Evolutionary conservation across 768 basidiomycete species (phyloP).

Genomic region (Auriscalpium microsporum): DNA sequence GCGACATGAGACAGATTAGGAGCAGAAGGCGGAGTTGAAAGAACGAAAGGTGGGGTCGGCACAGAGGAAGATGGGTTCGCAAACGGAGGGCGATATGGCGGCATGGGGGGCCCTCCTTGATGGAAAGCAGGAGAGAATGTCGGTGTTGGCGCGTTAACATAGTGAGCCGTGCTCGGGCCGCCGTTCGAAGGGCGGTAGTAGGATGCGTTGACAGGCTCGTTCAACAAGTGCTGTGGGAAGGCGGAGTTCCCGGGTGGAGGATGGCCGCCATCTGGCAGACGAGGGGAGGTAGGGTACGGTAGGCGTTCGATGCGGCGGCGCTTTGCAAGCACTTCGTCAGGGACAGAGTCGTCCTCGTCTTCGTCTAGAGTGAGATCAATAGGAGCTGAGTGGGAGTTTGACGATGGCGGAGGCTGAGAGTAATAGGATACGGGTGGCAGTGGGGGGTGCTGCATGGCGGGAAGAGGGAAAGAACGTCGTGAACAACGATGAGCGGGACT

Average conservation of each 20-base stretch:
- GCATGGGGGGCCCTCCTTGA: background rate
- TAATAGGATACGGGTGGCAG: background rate
- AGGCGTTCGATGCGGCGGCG: conserved; percentile 7
- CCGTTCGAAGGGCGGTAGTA: background rate
- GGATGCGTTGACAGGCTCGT: background rate
- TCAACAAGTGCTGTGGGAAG: too few species aligned
- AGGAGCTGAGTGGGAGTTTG: conserved; percentile 38
- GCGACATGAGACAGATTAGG: background rate
- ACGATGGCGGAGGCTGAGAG: conserved; percentile 16
- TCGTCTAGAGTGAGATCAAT: conserved; percentile 72
- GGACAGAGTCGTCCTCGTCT: conserved; percentile 38
- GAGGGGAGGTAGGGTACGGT: too few species aligned
- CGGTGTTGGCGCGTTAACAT: background rate
- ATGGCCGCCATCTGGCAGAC: too few species aligned
- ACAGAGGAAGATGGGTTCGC: conserved; percentile 30
- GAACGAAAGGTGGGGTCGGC: conserved; percentile 24
- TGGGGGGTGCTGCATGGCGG: conserved; percentile 3
- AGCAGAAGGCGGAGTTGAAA: background rate
- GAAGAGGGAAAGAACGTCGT: background rate
- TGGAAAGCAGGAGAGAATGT: background rate
- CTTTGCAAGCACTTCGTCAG: conserved; percentile 16
- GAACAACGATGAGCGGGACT: background rate
- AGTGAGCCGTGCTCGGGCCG: too few species aligned
- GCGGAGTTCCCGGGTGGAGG: too few species aligned
- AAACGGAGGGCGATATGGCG: conserved; percentile 43